Evolutionary conservation across 768 basidiomycete species (phyloP).

Genomic region (Lyophyllum semitale): DNA sequence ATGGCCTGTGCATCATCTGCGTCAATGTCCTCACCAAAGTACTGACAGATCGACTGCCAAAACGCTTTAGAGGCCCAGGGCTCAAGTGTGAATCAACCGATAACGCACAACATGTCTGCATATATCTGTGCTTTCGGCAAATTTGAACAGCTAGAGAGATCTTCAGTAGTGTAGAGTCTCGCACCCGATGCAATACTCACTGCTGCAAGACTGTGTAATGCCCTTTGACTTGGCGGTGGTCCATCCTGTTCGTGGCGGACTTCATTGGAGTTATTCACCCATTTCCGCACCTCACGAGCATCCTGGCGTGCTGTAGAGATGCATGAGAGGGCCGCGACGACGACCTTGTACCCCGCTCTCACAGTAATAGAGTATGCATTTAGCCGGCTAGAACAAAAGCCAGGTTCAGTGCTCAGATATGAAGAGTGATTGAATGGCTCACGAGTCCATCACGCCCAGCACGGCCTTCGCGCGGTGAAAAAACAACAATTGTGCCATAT

Average conservation of each 20-base stretch:
- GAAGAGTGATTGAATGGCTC: constrained; percentile 20
- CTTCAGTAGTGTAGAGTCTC: not conserved
- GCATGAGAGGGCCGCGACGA: not conserved
- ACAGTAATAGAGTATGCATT: constrained; percentile 86
- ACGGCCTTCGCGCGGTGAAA: constrained; percentile 49
- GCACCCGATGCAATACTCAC: constrained; percentile 38
- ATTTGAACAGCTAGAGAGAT: constrained; percentile 35
- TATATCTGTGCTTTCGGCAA: constrained; percentile 56
- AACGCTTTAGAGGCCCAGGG: not conserved
- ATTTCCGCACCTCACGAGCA: constrained; percentile 51
- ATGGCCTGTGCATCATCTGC: constrained; percentile 41
- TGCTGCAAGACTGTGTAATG: constrained; percentile 60
- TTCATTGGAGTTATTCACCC: constrained; percentile 49
- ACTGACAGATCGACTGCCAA: constrained; percentile 69
- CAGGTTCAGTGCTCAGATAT: not conserved
- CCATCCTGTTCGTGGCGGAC: constrained; percentile 51
- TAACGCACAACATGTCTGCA: constrained; percentile 70
- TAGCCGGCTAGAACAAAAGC: constrained; percentile 58
- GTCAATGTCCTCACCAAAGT: constrained; percentile 76
- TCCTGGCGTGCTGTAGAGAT: constrained; percentile 72
- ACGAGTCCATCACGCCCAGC: constrained; percentile 80
- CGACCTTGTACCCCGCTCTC: constrained; percentile 19
- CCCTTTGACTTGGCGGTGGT: constrained; percentile 68
- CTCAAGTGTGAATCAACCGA: not conserved
- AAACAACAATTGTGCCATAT: not conserved